phyloP scores from a whole-genome alignment of 176 grass and related monocot genomes.

The Bolboschoenus planiculmis region DNA sequence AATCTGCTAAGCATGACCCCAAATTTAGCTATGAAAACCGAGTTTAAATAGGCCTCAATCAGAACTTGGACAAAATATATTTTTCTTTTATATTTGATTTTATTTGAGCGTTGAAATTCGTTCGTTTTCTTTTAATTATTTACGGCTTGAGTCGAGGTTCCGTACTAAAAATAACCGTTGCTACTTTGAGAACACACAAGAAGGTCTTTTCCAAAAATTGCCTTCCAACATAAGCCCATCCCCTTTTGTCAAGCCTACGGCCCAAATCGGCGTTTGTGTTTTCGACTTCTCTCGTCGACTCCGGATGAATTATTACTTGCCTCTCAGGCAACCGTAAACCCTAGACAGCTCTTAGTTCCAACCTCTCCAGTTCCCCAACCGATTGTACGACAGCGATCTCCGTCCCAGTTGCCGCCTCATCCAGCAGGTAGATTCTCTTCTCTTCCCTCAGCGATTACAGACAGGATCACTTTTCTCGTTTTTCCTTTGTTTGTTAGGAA shows the following conservation, averaged over 20 bases:
- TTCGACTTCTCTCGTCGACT: not conserved
- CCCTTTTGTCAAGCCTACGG: not conserved
- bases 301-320: no score
- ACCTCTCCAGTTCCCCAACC: not conserved
- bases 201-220: constrained; percentile 9
- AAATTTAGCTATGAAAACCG: not conserved
- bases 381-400: not conserved
- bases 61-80: no score
- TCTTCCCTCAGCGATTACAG: not conserved
- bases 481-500: not conserved
- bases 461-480: not conserved
- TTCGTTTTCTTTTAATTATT: no score
- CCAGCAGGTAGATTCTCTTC: not conserved
- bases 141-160: not conserved
- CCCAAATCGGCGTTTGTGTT: not conserved
- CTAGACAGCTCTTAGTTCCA: constrained; percentile 7
- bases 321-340: not conserved
- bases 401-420: not conserved
- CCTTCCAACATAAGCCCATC: not conserved
- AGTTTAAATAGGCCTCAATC: no score
- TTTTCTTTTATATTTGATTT: no score
- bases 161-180: not conserved
- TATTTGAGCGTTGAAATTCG: no score
- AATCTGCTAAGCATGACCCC: not conserved
- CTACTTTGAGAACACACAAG: not conserved